Evolutionary conservation across 2,329 filamentous ascomycete species (phyloP), one percentile per base, ranked within the genome.

Genomic region (Epichloe elymi): DNA sequence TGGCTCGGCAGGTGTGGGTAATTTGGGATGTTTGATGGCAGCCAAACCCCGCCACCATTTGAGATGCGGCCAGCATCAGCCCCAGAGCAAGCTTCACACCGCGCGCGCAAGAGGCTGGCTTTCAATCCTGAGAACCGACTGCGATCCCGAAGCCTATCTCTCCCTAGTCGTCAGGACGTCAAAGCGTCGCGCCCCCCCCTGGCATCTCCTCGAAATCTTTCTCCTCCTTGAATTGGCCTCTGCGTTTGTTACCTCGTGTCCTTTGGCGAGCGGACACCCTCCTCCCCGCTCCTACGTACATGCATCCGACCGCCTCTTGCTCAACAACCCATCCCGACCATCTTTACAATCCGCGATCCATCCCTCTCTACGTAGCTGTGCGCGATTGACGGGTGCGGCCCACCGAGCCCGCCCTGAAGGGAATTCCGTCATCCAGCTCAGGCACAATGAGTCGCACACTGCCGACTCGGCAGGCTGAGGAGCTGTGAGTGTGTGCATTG

Each of bases 401-500:
- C 36, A 45, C 40, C 43, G 19, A 45, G 48, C 48, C 44, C 44
- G 48, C 44, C 39, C 43, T 23, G 30, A 39, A 17, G 33, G 17
- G 10, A 35, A 26, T 14, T 17, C 19, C 19, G 19, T 41, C 40
- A 33, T 38, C 17, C 8, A 33, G 17, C 26, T 10, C 38, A 19
- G 37, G 19, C 48, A 48, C 30, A 35, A 90, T 90, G 86, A 84
- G 79, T 73, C 79, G 80, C 64, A 76, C 88, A 67, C 73, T 93
- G 70, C 88, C 86, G 55, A 73, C 77, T 62, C 81, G 85, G 65
- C 88, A 94, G 74, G 87, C 87, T 57, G 88, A 93, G 71, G 88
- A 93, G 76, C 82, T 93, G 86, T 91, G 76, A 69, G 85, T 76
- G 55, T 23, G 11, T 23, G 11, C 26, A 46, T 48, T 23, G 39